Percentiles rank a stretch among this genome's conserved stretches.
phyloP scores from a whole-genome alignment of 306 rosid species.

The Canavalia gladiata region DNA sequence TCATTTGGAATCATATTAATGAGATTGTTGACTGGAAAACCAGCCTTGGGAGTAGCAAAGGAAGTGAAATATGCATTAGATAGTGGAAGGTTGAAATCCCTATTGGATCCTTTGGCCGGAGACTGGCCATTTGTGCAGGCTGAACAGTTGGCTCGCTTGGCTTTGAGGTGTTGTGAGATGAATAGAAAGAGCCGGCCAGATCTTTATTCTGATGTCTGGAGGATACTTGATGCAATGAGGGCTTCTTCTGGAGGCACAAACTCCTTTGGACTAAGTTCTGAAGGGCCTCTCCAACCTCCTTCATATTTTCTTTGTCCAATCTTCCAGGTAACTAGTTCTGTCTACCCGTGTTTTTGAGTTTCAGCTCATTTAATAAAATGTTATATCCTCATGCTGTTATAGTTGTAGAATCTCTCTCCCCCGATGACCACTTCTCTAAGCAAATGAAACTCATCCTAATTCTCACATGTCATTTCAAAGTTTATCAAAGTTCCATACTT shows the following conservation, averaged over 20 bases:
- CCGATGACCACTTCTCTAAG: constrained; percentile 8
- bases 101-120: constrained; percentile 95
- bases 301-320: constrained; percentile 87
- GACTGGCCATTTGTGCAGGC: constrained; percentile 97
- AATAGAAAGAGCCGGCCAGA: constrained; percentile 74
- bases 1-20: constrained; percentile 88
- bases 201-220: constrained; percentile 82
- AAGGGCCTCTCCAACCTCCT: constrained; percentile 76
- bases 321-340: constrained; percentile 71
- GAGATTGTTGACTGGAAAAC: constrained; percentile 79
- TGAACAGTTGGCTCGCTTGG: constrained; percentile 78
- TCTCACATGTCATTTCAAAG: background rate
- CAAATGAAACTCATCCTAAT: constrained; percentile 16
- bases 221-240: constrained; percentile 83
- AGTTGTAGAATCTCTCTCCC: constrained; percentile 20
- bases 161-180: constrained; percentile 86
- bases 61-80: constrained; percentile 78
- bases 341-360: background rate
- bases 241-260: constrained; percentile 69
- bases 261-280: constrained; percentile 67
- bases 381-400: background rate
- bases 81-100: constrained; percentile 64
- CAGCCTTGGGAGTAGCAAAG: constrained; percentile 77
- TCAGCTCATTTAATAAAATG: constrained; percentile 18
- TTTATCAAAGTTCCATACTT: too few relatives aligned